Evolutionary conservation across 345 rosid species (phyloP), one percentile per base, ranked within the genome.

Genomic region (Garcia nutans): DNA sequence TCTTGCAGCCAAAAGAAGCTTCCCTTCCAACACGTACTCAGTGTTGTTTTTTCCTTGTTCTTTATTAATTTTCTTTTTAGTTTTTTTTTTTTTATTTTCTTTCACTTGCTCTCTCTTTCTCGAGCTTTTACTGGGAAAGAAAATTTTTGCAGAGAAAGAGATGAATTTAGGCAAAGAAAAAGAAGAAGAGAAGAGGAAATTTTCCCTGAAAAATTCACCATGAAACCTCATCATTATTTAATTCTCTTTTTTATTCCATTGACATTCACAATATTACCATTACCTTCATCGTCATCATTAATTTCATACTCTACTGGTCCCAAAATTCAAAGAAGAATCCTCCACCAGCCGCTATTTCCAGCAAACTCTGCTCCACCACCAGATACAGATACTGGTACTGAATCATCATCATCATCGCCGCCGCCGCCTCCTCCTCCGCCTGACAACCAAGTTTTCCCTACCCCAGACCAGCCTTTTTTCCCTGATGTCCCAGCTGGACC

Each of bases 291-390:
- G 61, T 72, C 22, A 63, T 74, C 57, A 45, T 31, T 16, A 52
- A 31, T 59, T 54, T 50, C 20, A 47, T 7, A 77, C 54, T 7
- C 49, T 65, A 63, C 45, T 41, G 56, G 22, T 19, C 42, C 50
- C 80, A 44, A 58, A 71, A 31, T 64, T 78, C 84, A 76, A 66
- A 83, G 98, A 23, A 85, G 98, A 81, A 81, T 94, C 78, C 90
- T 94, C 42, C 98, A 94, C 76, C 97, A 94, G 82, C 98, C 98
- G 55, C 76, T 94, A 72, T 92, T 87, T 52, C 97, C 98, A 15
- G 96, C 52, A 1, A 71, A 56, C 76, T 78, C 93, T 2, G 82
- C 87, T 1, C 89, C 93, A 23, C 93, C 93, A 22, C 89, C 92
- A 8, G 83, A 9, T 4, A 12, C 75, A 0, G 84, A 80, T n/a